Evolutionary conservation across 371 early-diverging fungal species (phyloP), one percentile per base, ranked within the genome.

Genomic region (Mucor piriformis): DNA sequence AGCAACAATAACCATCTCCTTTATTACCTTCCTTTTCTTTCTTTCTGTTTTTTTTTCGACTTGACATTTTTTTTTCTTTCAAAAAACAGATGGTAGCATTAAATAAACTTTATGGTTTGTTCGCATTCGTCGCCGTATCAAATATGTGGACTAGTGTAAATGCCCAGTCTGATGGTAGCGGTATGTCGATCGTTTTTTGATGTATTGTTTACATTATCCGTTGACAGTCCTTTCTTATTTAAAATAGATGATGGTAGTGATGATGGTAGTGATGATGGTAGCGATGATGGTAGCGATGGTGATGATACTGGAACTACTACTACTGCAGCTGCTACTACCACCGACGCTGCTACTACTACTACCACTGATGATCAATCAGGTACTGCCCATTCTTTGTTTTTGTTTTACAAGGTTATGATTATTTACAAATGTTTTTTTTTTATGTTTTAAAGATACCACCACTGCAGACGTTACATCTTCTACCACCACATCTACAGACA

Each of bases 81-180:
- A 6, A n/a, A 16, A 48, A 48, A 27, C 43, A 23, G 27, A 63
- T 64, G 64, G 49, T 49, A 18, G 37, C 37, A n/a, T 32, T 62
- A 20, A 56, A 50, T 25, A 34, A 46, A 34, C 44, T 32, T 20
- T 40, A 47, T 37, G 43, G 59, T 16, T 15, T 58, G 27, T 42
- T 58, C 12, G 27, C 44, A 6, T 13, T 55, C 16, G 24, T 23
- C 25, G 53, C 64, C 18, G 42, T 49, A 37, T 52, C 53, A 24
- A 46, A 58, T 58, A n/a, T 47, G 29, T 64, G 64, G 64, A 15
- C 64, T 12, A 50, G 55, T 12, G 64, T 59, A 20, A 37, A 43
- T 43, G 64, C 59, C 15, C 64, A 59, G 35, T 44, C 49, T 43
- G 46, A 64, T 43, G 49, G 38, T 12, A 24, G 24, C 20, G 47